phyloP scores from a whole-genome alignment of 2,329 filamentous ascomycete genomes.

The Purpureocillium takamizusanense region DNA sequence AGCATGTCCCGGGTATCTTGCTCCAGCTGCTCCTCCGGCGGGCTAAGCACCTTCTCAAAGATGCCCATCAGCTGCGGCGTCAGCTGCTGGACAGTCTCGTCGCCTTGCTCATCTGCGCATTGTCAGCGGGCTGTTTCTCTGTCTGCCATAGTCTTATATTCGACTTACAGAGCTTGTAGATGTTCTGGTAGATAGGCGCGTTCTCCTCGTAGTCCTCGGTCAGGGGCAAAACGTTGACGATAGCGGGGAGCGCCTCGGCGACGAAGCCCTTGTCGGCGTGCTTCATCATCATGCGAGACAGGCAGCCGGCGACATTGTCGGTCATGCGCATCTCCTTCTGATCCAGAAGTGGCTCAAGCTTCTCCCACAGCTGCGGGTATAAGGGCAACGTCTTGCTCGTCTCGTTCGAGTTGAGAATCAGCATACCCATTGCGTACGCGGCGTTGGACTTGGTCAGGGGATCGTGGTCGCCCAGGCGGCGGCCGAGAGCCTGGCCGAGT shows the following conservation, averaged over 20 bases:
- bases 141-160: no score
- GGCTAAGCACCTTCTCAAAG: slow-evolving; percentile 63
- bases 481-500: slow-evolving; percentile 72
- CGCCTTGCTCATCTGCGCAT: slow-evolving; percentile 51
- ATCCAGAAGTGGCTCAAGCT: slow-evolving; percentile 77
- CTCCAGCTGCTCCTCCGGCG: slow-evolving; percentile 68
- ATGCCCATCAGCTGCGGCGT: slow-evolving; percentile 61
- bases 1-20: slow-evolving; percentile 60
- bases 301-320: slow-evolving; percentile 88
- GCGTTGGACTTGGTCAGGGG: slow-evolving; percentile 91
- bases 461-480: slow-evolving; percentile 84
- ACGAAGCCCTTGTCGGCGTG: slow-evolving; percentile 78
- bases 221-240: slow-evolving; percentile 73
- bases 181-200: slow-evolving; percentile 83
- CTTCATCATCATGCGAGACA: slow-evolving; percentile 85
- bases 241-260: slow-evolving; percentile 68
- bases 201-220: slow-evolving; percentile 97
- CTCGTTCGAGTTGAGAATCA: slow-evolving; percentile 74
- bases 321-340: slow-evolving; percentile 71
- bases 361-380: slow-evolving; percentile 70
- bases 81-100: slow-evolving; percentile 59
- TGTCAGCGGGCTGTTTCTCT: slow-evolving; percentile 14
- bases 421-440: slow-evolving; percentile 79
- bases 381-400: slow-evolving; percentile 60
- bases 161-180: slow-evolving; percentile 72